A percentile compares a stretch with the other conserved stretches of the same genome.
Conservation (phyloP, 2,329 filamentous ascomycete genomes). For the Beauveria scarabaeidicola region DNA sequence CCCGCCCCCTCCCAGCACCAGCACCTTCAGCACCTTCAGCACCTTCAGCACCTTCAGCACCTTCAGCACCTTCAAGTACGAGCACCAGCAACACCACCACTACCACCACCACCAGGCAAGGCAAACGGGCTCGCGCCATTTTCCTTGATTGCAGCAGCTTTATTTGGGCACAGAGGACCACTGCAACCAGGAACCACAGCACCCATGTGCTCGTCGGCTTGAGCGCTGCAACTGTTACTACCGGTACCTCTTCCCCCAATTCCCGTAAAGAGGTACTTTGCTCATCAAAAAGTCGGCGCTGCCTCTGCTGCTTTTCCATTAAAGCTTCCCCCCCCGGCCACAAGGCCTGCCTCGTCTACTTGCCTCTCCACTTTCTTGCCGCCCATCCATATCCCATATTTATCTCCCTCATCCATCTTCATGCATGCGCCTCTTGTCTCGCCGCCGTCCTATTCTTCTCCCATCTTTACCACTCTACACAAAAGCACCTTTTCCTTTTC, state of each 20-base stretch:
- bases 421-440: conserved; percentile 6
- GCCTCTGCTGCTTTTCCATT: neutral
- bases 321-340: conserved; percentile 7
- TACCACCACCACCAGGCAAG: neutral
- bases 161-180: neutral
- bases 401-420: conserved; percentile 9
- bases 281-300: neutral
- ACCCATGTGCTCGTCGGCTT: neutral
- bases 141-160: too few species aligned
- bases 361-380: conserved; percentile 10
- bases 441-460: conserved; percentile 4
- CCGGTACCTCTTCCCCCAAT: neutral
- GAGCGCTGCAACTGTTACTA: neutral
- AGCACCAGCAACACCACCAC: too few species aligned
- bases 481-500: neutral
- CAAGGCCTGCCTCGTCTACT: conserved; percentile 7
- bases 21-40: too few species aligned
- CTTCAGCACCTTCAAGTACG: too few species aligned
- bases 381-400: conserved; percentile 4
- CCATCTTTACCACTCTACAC: conserved; percentile 1
- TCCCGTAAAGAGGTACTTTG: too few species aligned
- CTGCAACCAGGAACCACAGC: neutral
- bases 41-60: too few species aligned
- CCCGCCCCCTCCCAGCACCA: too few species aligned
- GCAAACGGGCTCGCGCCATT: too few species aligned